A percentile compares a stretch with the other conserved stretches of the same genome.
These are phyloP conservation scores for Ichthyophthirius multifiliis DNA, from an alignment of 169 alveolate genomes.

Conservation along the genomic window DNA sequence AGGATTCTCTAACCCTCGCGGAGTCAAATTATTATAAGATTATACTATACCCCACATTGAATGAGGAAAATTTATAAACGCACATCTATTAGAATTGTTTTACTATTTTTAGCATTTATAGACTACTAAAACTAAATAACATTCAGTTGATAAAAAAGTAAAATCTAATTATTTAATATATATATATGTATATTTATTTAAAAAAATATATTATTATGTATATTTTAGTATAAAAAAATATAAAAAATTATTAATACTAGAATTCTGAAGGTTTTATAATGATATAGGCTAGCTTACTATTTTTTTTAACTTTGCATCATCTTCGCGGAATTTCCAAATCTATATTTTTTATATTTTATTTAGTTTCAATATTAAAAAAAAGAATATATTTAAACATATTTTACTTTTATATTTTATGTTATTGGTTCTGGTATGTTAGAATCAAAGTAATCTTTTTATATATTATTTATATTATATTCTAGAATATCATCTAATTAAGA, in stretches of 20 bases:
- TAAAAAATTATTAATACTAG: neutral
- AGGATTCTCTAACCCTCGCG: conserved; percentile 62
- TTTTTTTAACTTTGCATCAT: conserved; percentile 25
- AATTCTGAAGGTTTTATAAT: conserved; percentile 22
- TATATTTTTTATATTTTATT: neutral
- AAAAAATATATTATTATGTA: no score
- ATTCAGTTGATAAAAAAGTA: conserved; percentile 52
- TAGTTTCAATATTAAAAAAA: neutral
- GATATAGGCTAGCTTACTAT: conserved; percentile 48
- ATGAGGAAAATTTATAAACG: conserved; percentile 54
- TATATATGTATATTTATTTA: neutral
- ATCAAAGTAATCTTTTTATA: neutral
- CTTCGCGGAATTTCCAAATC: conserved; percentile 73
- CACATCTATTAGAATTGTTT: conserved; percentile 32
- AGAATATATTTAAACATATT: neutral
- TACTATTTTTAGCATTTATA: conserved; percentile 44
- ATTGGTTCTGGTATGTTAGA: conserved; percentile 13
- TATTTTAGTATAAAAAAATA: neutral
- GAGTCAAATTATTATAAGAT: conserved; percentile 65
- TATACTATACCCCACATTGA: conserved; percentile 69
- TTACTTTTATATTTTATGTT: conserved; percentile 12
- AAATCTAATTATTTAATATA: conserved; percentile 27
- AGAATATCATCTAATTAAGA: conserved; percentile 8
- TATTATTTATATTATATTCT: neutral
- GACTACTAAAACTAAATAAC: conserved; percentile 58